Base-by-base conservation (phyloP, 352 stramenopile species). In the Thalassiosira oceanica region DNA sequence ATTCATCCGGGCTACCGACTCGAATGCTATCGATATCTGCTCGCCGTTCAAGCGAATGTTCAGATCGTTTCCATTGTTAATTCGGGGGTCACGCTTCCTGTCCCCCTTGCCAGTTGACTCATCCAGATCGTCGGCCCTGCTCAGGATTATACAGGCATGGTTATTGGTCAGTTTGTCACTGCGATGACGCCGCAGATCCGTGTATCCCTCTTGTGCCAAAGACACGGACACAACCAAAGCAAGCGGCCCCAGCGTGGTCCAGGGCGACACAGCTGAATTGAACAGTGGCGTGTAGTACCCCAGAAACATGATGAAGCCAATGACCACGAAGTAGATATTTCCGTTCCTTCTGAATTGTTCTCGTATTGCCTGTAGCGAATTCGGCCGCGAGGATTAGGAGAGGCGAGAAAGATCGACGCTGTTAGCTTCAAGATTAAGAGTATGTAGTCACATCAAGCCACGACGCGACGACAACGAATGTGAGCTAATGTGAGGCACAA, bases 301-400 rank as follows among this genome's bases (percentile, higher is more conserved):
- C 21, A 93, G 85, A 5, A 97, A 78, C 83, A 98, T 97, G 29
- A 98, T 86, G 21, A 95, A 63, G 4, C 94, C 96, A 41, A 98
- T 96, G 66, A 96, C 84, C 18, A 98, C 79, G 58, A 98, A 98
- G 80, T 98, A 98, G 56, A 98, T 92, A 64, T 98, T 98, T 4
- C 93, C 94, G 61, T 97, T 90, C 28, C 93, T 88, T 26, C 94
- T 91, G 79, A 98, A 98, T 81, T 98, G 95, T 65, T 98, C 93
- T 27, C 95, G 91, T 43, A 97, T 89, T 37, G 93, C 95, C 86
- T 97, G 92, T 93, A 48, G 35, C 96, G 94, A 62, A 88, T n/a
- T 93, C 35, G 93, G 36, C 7, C 89, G 16, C 6, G 88, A 29
- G 56, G 18, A 27, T 68, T n/a, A n/a, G n/a, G n/a, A 11, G 26